Percentiles rank a stretch among this genome's conserved stretches.
These are phyloP conservation scores for Stylosanthes scabra DNA, from an alignment of 331 rosid genomes.

Conservation along the genomic window DNA sequence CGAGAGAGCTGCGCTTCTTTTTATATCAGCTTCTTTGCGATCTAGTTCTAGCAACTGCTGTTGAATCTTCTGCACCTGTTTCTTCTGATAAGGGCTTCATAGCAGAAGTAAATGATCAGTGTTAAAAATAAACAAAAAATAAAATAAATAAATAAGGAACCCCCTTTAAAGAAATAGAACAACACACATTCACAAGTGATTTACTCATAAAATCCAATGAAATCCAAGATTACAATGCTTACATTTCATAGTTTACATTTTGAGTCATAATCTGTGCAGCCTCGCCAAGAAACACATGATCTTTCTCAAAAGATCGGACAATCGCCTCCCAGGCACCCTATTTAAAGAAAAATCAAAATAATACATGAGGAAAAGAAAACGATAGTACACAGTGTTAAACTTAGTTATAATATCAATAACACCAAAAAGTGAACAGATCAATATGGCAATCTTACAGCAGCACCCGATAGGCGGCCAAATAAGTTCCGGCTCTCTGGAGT, in stretches of 20 bases:
- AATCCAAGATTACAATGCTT: conserved; percentile 42
- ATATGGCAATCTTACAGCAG: conserved; percentile 65
- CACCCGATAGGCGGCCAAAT: conserved; percentile 88
- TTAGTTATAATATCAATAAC: not conserved
- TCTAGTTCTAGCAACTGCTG: conserved; percentile 87
- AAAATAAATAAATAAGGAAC: too few relatives aligned
- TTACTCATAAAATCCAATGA: not conserved
- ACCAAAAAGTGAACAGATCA: not conserved
- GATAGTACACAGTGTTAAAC: not conserved
- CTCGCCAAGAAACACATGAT: conserved; percentile 91
- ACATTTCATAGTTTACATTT: conserved; percentile 96
- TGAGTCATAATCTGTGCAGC: conserved; percentile 88
- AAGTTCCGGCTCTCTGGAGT: conserved; percentile 86
- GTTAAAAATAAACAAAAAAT: conserved; percentile 13
- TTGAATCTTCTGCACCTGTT: conserved; percentile 92
- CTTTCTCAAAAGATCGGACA: conserved; percentile 77
- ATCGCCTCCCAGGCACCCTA: conserved; percentile 96
- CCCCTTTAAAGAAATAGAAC: not conserved
- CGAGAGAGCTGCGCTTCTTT: conserved; percentile 81
- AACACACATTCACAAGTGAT: conserved; percentile 1
- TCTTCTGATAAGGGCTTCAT: conserved; percentile 84
- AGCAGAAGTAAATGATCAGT: conserved; percentile 21
- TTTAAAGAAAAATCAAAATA: conserved; percentile 1
- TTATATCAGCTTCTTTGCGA: conserved; percentile 90
- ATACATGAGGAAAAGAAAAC: not conserved